phyloP scores from a whole-genome alignment of 202 grass and related monocot genomes.

The Eragrostis tef region DNA sequence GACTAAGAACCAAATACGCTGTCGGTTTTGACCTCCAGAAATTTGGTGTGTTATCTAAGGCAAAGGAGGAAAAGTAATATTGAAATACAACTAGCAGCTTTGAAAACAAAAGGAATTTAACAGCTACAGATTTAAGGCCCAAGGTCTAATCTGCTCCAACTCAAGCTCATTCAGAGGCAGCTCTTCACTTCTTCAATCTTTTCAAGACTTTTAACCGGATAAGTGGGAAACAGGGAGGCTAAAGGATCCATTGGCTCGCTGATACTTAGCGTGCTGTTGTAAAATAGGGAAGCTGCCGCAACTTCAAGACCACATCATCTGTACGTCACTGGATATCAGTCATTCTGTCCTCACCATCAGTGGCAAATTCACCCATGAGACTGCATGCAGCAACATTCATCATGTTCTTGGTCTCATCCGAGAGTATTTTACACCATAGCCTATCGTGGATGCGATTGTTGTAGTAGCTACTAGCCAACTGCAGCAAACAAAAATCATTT shows the following conservation, averaged over 20 bases:
- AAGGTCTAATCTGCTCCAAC: constrained; percentile 10
- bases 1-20: not conserved
- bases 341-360: not conserved
- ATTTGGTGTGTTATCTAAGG: not conserved
- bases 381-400: constrained; percentile 26
- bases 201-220: not conserved
- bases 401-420: constrained; percentile 46
- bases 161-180: constrained; percentile 8
- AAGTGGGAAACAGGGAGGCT: not conserved
- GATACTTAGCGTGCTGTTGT: not conserved
- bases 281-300: constrained; percentile 7
- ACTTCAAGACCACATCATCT: not conserved
- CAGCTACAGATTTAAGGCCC: not conserved
- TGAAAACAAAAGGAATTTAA: constrained; percentile 8
- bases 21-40: not conserved
- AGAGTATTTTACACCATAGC: constrained; percentile 76
- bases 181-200: not conserved
- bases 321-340: not conserved
- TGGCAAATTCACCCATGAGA: constrained; percentile 28
- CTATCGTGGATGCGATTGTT: constrained; percentile 67
- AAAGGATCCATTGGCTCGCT: not conserved
- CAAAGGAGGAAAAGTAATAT: not conserved
- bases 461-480: constrained; percentile 89
- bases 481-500: constrained; percentile 45
- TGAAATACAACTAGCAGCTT: not conserved